Evolutionary conservation across 495 filamentous ascomycete species (phyloP).

Genomic region (Penicillium bialowiezense): DNA sequence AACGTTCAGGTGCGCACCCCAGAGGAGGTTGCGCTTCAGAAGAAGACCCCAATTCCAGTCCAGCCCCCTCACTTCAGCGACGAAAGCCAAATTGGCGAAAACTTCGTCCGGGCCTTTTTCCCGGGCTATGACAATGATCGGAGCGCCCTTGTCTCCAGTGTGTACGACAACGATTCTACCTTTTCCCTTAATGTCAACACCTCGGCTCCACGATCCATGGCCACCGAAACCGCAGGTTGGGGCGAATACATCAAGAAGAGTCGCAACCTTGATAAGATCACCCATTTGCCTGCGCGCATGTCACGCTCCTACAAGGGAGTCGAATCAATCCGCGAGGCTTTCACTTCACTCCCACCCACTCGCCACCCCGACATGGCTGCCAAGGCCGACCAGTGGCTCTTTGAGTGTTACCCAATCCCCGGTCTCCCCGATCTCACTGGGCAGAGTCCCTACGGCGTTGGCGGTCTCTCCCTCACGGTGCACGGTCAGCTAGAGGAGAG

Average conservation of each 20-base stretch:
- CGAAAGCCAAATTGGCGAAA: constrained; percentile 67
- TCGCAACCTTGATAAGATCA: constrained; percentile 74
- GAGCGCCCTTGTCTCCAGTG: constrained; percentile 53
- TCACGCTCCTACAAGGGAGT: constrained; percentile 63
- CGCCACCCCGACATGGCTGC: constrained; percentile 66
- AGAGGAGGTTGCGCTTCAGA: constrained; percentile 56
- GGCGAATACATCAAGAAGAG: constrained; percentile 75
- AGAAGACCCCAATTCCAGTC: constrained; percentile 65
- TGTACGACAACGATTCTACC: constrained; percentile 75
- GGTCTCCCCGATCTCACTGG: constrained; percentile 69
- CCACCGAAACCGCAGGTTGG: constrained; percentile 53
- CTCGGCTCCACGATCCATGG: constrained; percentile 51
- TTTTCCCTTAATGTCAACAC: constrained; percentile 77
- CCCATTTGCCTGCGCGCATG: constrained; percentile 53
- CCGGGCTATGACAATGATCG: constrained; percentile 72
- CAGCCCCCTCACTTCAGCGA: constrained; percentile 71
- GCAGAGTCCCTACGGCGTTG: constrained; percentile 60
- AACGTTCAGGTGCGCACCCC: constrained; percentile 66
- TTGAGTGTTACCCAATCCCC: constrained; percentile 78
- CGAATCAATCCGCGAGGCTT: constrained; percentile 64
- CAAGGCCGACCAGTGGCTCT: constrained; percentile 65
- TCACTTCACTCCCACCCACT: constrained; percentile 68
- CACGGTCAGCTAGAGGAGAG: constrained; percentile 83
- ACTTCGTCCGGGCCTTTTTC: constrained; percentile 74
- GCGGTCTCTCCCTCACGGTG: constrained; percentile 74